Base-by-base conservation (phyloP, 495 filamentous ascomycete genomes). In the Delitschia confertaspora region DNA sequence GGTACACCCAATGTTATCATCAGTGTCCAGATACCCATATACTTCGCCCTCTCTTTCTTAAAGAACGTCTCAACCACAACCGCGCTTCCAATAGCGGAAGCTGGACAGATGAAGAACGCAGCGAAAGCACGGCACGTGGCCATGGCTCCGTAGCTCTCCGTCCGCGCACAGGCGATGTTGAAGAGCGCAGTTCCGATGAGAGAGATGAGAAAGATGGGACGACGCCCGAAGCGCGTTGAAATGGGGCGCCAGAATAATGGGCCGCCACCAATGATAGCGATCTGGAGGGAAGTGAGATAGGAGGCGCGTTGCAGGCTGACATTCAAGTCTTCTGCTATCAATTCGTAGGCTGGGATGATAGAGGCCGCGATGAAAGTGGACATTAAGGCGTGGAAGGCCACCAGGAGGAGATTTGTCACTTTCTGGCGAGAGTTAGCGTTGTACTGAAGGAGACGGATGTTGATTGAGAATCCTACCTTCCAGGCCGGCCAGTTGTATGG, bases 341-440 rank as follows among this genome's bases (percentile, higher is more conserved):
- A 40, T 16, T 66, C 64, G 58, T 68, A 76, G 22, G 70, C 71
- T 1, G 73, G 70, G 33, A 74, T 73, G 40, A 75, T 73, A 22
- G 43, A 58, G 0, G 71, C 67, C 3, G 74, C 74, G 21, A 60
- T 72, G 56, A 78, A 75, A 19, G 74, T 76, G 14, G 66, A 62
- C 70, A 76, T 75, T 43, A 63, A 67, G 6, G 71, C 73, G 42
- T 76, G 71, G 47, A 75, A 73, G 0, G 71, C 67, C 13, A 76
- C 68, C 32, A 76, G 61, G 24, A 71, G 26, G 2, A 77, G 61
- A 49, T 77, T 75, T 21, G 58, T 32, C 43, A 67, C 56, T 73
- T 75, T 77, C 72, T 75, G 59, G 11, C 17, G 14, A 16, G 19
- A n/a, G 19, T 3, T 29, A 33, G 29, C 38, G n/a, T 19, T 33